Evolutionary conservation across 106 monocot genomes (phyloP), one percentile per base, ranked within the genome.

Genomic region (Allium cepa): DNA sequence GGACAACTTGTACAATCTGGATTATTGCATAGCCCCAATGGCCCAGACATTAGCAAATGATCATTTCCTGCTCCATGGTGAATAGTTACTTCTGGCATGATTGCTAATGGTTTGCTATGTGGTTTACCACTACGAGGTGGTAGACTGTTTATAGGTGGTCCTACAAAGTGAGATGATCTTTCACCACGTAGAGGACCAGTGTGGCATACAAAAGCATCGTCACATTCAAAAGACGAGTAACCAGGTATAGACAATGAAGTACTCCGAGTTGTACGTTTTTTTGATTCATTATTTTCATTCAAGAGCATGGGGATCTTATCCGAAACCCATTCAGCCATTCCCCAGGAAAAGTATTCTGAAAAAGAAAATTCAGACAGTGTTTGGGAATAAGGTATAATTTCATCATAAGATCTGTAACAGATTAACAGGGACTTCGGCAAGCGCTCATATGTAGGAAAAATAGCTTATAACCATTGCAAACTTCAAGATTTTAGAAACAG

Each of bases 21-120:
- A 11, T 68, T 69, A 53, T 53, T 69, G 53, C 75, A 75, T n/a
- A 69, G 10, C 57, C 68, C 68, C 62, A 68, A 69, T 15, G 67
- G 75, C 60, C 75, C 68, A 26, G 75, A 75, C 68, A 61, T 75
- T 52, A 75, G 46, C 45, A 69, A 47, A 69, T 75, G 48, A 36
- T 60, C 45, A 50, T 62, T 69, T 52, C 17, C 46, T 53, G 50
- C 13, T 46, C 27, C 67, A 75, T 50, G 47, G 9, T 27, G n/a
- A 11, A 15, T 49, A 67, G 46, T 53, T 16, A 68, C 53, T 59
- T 58, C 68, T 9, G 59, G 68, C 60, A 68, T 45, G n/a, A 60
- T 17, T 22, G 17, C 59, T 46, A 15, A 59, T 16, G 58, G 12
- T 60, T 48, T 67, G n/a, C n/a, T 66, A 1, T 46, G 26, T 51